These are phyloP conservation scores for Hysterangium stoloniferum DNA, from an alignment of 768 basidiomycete species.

Conservation along the genomic window DNA sequence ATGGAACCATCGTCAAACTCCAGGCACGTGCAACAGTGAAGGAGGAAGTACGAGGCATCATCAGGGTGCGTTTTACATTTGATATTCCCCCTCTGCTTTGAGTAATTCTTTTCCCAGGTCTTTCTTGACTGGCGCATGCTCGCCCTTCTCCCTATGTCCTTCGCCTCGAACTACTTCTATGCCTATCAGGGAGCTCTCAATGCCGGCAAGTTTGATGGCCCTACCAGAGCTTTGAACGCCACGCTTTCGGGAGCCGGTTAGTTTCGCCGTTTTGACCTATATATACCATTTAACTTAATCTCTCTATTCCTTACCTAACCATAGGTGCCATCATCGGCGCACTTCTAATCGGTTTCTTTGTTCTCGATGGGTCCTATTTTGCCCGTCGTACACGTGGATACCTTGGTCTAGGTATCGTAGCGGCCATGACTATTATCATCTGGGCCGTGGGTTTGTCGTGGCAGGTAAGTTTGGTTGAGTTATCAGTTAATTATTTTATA, in stretches of 20 bases:
- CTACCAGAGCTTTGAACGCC: conserved; percentile 37
- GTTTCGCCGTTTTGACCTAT: not conserved
- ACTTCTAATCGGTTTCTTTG: conserved; percentile 32
- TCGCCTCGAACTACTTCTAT: conserved; percentile 40
- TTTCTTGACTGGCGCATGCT: conserved; percentile 31
- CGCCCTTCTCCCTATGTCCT: conserved; percentile 36
- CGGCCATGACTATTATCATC: conserved; percentile 24
- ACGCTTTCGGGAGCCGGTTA: conserved; percentile 28
- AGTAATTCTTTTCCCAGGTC: not conserved
- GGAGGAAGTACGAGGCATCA: conserved; percentile 17
- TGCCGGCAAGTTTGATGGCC: conserved; percentile 32
- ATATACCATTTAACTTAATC: not conserved
- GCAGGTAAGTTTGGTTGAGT: conserved; percentile 23
- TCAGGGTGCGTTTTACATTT: conserved; percentile 12
- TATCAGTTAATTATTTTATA: not conserved
- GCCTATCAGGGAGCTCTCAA: conserved; percentile 38
- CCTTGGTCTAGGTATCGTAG: conserved; percentile 29
- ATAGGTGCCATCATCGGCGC: conserved; percentile 34
- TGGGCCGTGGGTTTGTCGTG: conserved; percentile 33
- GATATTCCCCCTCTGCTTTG: not conserved
- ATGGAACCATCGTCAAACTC: conserved; percentile 34
- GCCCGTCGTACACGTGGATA: conserved; percentile 31
- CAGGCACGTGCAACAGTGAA: conserved; percentile 21
- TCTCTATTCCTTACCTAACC: not conserved
- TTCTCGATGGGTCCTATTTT: conserved; percentile 30